Evolutionary conservation across 2,329 filamentous ascomycete species (phyloP), one percentile per base, ranked within the genome.

Genomic region (Aureobasidium sp.): DNA sequence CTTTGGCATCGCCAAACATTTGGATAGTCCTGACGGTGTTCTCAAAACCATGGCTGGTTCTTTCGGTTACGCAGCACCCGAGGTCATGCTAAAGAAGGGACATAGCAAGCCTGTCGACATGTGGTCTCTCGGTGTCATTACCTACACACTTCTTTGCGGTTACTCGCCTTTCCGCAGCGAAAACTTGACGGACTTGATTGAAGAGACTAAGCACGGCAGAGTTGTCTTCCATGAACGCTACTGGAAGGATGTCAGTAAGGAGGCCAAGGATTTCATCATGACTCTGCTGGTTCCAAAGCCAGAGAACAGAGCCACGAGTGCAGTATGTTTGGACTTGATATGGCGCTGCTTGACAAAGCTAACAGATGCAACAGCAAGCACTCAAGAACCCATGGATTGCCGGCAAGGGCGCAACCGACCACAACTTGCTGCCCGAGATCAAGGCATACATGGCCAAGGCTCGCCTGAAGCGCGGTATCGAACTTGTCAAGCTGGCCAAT

Each of bases 121-220:
- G 90, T 99, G 94, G 94, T 97, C 94, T 3, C 84, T 99, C 77
- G 94, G 94, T 65, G 94, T 99, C 71, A 99, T 99, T 71, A 97
- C 94, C 46, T 99, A 99, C 78, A 99, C 94, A 17, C 82, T 99
- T 32, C 88, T 99, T 57, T 99, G 95, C 74, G 94, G 94, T 68
- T 99, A 99, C 80, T 97, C 93, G 48, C 94, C 94, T 23, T 99
- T 99, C 84, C 87, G 94, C 68, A 94, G 91, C 65, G 94, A 99
- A 79, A 96, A 90, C 70, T 81, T 99, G 53, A 84, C 88, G 67
- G 94, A 97, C 70, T 82, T 99, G 67, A 95, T 99, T 67, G 90
- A 97, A 66, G 94, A 99, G 77, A 97, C 92, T 78, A 91, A 85
- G 70, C 86, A 84, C 65, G 88, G 86, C 44, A 84, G 87, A 56